Evolutionary conservation across 1,284 basidiomycete genomes (phyloP).

Genomic region (Sanghuangporus baumii): DNA sequence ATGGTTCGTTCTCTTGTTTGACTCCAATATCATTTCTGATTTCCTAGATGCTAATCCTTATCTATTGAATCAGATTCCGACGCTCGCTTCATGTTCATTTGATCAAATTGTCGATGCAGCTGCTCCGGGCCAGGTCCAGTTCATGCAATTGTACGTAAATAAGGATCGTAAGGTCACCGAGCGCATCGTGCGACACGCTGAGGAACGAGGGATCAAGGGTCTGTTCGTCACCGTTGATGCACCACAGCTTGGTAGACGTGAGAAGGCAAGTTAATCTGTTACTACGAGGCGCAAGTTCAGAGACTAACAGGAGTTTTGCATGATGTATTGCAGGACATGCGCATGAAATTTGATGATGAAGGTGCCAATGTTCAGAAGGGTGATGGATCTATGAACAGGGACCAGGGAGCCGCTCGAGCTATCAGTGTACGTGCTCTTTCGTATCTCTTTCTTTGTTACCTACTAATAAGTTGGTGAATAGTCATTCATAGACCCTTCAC

Average conservation of each 20-base stretch:
- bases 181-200: constrained; percentile 80
- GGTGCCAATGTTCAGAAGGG: constrained; percentile 65
- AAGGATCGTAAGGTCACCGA: constrained; percentile 77
- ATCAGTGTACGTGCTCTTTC: constrained; percentile 61
- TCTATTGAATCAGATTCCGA: constrained; percentile 58
- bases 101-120: constrained; percentile 87
- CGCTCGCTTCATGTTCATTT: constrained; percentile 84
- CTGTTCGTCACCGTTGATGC: constrained; percentile 93
- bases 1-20: constrained; percentile 52
- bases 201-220: constrained; percentile 77
- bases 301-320: neutral
- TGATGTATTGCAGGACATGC: constrained; percentile 70
- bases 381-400: constrained; percentile 65
- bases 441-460: neutral
- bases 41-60: constrained; percentile 2
- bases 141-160: constrained; percentile 87
- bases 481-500: constrained; percentile 90
- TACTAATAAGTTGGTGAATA: constrained; percentile 28
- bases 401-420: constrained; percentile 91
- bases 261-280: constrained; percentile 47
- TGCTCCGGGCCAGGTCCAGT: constrained; percentile 67
- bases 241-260: constrained; percentile 85
- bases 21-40: neutral
- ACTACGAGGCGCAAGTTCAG: neutral
- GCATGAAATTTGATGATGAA: constrained; percentile 89